Percentiles rank a stretch among this genome's conserved stretches.
phyloP scores from a whole-genome alignment of 2,329 filamentous ascomycete genomes.

The Ceratocystis papillata region DNA sequence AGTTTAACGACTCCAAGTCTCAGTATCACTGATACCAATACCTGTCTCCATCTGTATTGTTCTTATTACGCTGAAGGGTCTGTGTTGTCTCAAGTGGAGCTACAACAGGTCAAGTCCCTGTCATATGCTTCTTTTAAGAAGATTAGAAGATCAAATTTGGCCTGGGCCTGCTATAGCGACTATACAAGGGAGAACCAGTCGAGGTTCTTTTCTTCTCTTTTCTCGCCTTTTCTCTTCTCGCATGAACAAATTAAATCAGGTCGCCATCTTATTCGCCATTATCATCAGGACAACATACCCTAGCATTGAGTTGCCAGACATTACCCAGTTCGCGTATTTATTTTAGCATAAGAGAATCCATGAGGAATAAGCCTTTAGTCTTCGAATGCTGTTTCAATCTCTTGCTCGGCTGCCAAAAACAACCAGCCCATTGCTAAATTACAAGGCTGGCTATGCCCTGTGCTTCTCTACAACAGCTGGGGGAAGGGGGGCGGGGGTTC shows the following conservation, averaged over 20 bases:
- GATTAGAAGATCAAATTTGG: slow-evolving; percentile 3
- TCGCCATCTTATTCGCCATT: background rate
- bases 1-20: background rate
- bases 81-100: slow-evolving; percentile 14
- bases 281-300: too few species aligned
- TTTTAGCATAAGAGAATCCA: background rate
- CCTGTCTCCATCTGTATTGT: background rate
- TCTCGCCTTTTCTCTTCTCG: slow-evolving; percentile 1
- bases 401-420: slow-evolving; percentile 9
- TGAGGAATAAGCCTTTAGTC: too few species aligned
- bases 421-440: background rate
- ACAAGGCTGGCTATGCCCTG: slow-evolving; percentile 1
- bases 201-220: background rate
- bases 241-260: background rate
- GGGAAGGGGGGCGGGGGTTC: background rate
- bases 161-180: background rate
- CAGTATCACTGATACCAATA: background rate
- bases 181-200: background rate
- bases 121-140: slow-evolving; percentile 9
- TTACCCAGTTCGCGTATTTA: background rate
- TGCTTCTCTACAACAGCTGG: background rate
- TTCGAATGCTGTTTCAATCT: background rate
- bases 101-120: background rate
- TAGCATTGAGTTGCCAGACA: too few species aligned
- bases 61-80: background rate